Conservation (phyloP, 495 filamentous ascomycete species). For the Talaromyces ruber region DNA sequence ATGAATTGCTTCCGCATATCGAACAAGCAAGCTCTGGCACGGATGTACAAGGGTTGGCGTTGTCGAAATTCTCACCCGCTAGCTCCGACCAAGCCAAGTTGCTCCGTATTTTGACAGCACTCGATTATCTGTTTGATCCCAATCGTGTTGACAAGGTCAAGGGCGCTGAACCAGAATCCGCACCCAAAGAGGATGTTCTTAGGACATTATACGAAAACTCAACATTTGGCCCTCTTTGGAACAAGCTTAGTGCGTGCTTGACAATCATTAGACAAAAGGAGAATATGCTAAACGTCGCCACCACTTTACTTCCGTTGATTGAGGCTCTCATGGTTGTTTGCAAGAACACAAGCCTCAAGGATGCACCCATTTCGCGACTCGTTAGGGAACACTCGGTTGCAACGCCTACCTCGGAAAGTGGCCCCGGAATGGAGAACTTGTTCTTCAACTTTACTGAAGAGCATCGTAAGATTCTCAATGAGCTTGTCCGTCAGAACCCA, state of each 20-base stretch:
- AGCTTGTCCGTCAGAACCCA: constrained; percentile 91
- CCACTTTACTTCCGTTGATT: constrained; percentile 86
- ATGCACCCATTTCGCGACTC: constrained; percentile 46
- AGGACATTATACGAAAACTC: constrained; percentile 81
- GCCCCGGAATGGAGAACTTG: constrained; percentile 69
- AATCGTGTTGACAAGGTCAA: constrained; percentile 50
- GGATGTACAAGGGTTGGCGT: constrained; percentile 87
- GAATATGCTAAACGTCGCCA: constrained; percentile 93
- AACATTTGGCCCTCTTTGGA: constrained; percentile 86
- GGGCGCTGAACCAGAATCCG: constrained; percentile 43
- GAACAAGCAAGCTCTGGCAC: constrained; percentile 78
- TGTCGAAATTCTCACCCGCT: constrained; percentile 91
- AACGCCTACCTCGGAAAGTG: constrained; percentile 64
- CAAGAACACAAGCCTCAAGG: constrained; percentile 85
- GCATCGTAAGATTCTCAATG: constrained; percentile 96
- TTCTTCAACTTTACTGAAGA: constrained; percentile 99
- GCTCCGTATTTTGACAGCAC: constrained; percentile 83
- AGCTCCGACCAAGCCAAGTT: constrained; percentile 95
- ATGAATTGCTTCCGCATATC: constrained; percentile 82
- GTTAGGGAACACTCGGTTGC: constrained; percentile 64
- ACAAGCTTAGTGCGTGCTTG: constrained; percentile 86
- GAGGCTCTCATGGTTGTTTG: constrained; percentile 98
- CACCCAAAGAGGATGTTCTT: constrained; percentile 66
- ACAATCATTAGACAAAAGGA: constrained; percentile 81
- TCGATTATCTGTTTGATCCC: constrained; percentile 90